Conservation (phyloP, 2,329 filamentous ascomycete genomes). For the Fusarium armeniacum region DNA sequence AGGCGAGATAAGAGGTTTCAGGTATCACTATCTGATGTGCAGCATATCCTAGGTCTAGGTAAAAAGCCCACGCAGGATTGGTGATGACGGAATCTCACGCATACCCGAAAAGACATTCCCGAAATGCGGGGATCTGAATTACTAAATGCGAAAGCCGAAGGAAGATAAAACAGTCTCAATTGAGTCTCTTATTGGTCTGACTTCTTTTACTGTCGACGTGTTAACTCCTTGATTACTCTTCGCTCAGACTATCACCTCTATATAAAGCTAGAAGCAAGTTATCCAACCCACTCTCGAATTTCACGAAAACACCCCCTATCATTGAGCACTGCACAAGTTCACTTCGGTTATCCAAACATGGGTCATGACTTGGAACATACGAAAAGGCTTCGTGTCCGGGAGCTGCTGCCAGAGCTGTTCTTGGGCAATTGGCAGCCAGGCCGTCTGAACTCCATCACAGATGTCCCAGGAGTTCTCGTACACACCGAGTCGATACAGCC, state of each 20-base stretch:
- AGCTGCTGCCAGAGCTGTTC: constrained; percentile 60
- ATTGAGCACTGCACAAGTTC: no score
- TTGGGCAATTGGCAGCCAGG: constrained; percentile 62
- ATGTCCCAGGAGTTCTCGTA: constrained; percentile 64
- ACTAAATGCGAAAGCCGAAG: constrained; percentile 14
- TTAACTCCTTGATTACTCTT: background rate
- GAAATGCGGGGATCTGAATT: constrained; percentile 19
- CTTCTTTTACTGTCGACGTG: no score
- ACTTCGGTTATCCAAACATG: background rate
- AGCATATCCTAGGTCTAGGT: background rate
- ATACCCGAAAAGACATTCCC: constrained; percentile 19
- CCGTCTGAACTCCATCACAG: constrained; percentile 64
- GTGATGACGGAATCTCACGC: background rate
- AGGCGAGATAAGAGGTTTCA: background rate
- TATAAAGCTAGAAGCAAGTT: background rate
- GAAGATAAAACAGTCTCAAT: background rate
- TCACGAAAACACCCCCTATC: background rate
- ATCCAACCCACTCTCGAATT: background rate
- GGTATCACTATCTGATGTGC: background rate
- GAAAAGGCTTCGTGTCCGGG: constrained; percentile 54
- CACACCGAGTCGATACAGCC: constrained; percentile 61
- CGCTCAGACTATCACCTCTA: fast-evolving
- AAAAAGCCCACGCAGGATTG: background rate
- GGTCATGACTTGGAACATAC: background rate
- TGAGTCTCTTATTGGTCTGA: background rate